Evolutionary conservation across 306 rosid species (phyloP), one percentile per base, ranked within the genome.

Genomic region (Casuarina glauca): DNA sequence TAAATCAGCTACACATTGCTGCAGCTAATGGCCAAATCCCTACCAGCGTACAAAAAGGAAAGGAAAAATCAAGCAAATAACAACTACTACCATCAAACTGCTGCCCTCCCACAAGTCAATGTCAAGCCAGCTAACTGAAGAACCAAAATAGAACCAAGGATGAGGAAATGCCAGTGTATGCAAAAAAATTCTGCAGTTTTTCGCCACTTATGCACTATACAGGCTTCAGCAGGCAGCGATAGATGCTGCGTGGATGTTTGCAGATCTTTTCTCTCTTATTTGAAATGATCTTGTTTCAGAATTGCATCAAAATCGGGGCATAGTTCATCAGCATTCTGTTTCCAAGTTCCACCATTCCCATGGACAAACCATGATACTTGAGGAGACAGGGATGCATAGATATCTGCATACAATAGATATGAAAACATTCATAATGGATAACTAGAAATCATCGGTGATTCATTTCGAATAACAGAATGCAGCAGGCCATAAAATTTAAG

Each of bases 341-440:
- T 85, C 86, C 88, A 79, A 48, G 71, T 62, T 68, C 79, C 86
- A 20, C 86, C 77, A 7, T 76, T 82, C 19, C 70, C 58, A 36
- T 79, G 88, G 64, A 82, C 73, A 81, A 70, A 73, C 88, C 88
- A 81, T 1, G 88, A 85, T 71, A 75, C 86, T 78, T 58, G 84
- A 11, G 88, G 86, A 51, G 88, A 82, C 49, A 85, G 60, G 46
- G 71, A 66, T 66, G 71, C 10, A 66, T 66, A 66, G 32, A 66
- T 41, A 66, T 66, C 71, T 66, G 71, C 46, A 41, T 66, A 35
- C 42, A 66, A 39, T 66, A 4, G 8, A 66, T 42, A 6, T 7
- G 70, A 41, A 13, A 41, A 41, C 71, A 42, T 66, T 41, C 20
- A 39, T 2, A 8, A 13, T 17, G 3, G 49, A n/a, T 66, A 42